Conservation (phyloP, 495 filamentous ascomycete species). For the Aspergillus hancockii region DNA sequence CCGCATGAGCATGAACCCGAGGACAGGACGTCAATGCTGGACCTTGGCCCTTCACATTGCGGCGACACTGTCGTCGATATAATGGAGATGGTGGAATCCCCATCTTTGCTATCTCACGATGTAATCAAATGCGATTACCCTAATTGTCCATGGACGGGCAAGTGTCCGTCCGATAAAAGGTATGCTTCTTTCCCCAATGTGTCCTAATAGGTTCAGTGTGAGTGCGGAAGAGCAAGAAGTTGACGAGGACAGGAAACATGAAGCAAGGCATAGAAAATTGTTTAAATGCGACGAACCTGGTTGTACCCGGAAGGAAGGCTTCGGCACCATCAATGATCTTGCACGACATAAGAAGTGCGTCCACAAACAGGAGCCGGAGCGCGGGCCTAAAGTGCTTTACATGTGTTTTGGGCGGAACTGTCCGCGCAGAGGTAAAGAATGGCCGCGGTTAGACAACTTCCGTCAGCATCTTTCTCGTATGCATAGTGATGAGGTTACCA, state of each 20-base stretch:
- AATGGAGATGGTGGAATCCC: constrained; percentile 21
- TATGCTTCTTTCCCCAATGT: constrained; percentile 8
- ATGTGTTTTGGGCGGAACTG: constrained; percentile 67
- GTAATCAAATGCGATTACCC: constrained; percentile 38
- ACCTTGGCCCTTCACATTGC: constrained; percentile 8
- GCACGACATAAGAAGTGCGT: constrained; percentile 71
- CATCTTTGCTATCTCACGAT: constrained; percentile 22
- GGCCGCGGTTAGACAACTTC: constrained; percentile 93
- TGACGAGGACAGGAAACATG: constrained; percentile 68
- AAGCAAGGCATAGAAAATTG: constrained; percentile 72
- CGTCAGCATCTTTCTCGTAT: constrained; percentile 80
- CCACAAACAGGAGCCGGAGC: constrained; percentile 58
- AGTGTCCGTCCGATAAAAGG: constrained; percentile 46
- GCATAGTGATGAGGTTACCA: constrained; percentile 60
- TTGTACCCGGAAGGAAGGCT: constrained; percentile 67
- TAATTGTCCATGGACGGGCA: constrained; percentile 40
- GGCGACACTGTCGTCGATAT: constrained; percentile 16
- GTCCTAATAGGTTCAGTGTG: not conserved
- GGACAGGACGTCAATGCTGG: constrained; percentile 20
- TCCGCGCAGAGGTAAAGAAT: constrained; percentile 68
- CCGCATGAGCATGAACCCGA: constrained; percentile 28
- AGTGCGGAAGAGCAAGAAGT: not conserved
- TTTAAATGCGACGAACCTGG: constrained; percentile 62
- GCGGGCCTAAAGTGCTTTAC: constrained; percentile 59
- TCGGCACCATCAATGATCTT: constrained; percentile 81